These are phyloP conservation scores for Neoconidiobolus thromboides DNA, from an alignment of 371 early-diverging fungal species.

Conservation along the genomic window DNA sequence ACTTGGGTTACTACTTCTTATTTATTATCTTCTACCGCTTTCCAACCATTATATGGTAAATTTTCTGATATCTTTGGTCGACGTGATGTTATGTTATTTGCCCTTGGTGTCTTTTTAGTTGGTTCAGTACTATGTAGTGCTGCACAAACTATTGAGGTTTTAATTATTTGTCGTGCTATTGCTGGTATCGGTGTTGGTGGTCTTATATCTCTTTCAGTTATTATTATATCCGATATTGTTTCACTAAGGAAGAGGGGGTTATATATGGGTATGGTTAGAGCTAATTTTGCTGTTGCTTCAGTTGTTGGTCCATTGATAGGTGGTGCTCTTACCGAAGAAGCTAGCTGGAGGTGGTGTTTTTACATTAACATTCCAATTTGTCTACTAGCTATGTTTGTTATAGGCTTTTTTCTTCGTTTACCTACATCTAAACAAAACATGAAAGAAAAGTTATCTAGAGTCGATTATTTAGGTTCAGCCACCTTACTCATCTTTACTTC, in stretches of 20 bases:
- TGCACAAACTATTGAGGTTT: constrained; percentile 22
- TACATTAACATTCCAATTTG: constrained; percentile 61
- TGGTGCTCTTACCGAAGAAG: constrained; percentile 42
- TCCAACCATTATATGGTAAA: constrained; percentile 49
- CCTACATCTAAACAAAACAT: constrained; percentile 20
- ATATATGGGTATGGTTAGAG: constrained; percentile 29
- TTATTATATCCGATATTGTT: constrained; percentile 33
- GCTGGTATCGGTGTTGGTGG: constrained; percentile 71
- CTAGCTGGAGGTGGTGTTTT: constrained; percentile 42
- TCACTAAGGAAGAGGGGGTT: constrained; percentile 19
- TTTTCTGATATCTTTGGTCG: constrained; percentile 50
- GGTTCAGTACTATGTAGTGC: constrained; percentile 37
- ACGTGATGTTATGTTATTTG: constrained; percentile 28
- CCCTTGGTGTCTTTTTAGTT: constrained; percentile 27
- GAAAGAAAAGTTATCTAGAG: constrained; percentile 24
- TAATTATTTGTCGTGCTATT: constrained; percentile 54
- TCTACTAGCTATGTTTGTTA: constrained; percentile 24
- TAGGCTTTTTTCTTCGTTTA: constrained; percentile 27
- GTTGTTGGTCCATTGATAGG: constrained; percentile 55
- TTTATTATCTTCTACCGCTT: constrained; percentile 48
- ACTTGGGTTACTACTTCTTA: constrained; percentile 61
- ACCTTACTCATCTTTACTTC: constrained; percentile 1
- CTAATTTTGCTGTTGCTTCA: constrained; percentile 33
- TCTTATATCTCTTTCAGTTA: constrained; percentile 37
- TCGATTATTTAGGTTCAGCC: constrained; percentile 2